Conservation (phyloP, 352 stramenopile genomes). For the Blastocystis sp. region DNA sequence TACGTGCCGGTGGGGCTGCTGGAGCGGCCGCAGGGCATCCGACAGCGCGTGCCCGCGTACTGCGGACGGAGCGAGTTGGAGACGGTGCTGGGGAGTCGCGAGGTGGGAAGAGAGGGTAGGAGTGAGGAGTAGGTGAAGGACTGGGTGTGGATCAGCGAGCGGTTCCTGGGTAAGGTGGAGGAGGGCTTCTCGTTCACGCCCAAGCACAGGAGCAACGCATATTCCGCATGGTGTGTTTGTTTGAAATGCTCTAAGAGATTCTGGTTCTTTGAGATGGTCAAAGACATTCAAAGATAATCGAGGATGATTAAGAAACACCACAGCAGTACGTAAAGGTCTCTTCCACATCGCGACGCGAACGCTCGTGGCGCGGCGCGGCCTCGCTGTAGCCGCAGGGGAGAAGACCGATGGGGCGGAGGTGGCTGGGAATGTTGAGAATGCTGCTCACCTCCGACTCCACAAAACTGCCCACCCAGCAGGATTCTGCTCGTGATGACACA, state of each 20-base stretch:
- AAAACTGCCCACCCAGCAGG: slow-evolving; percentile 23
- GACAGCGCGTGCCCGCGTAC: slow-evolving; percentile 88
- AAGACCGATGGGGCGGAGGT: slow-evolving; percentile 4
- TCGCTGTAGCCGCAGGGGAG: slow-evolving; percentile 27
- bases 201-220: slow-evolving; percentile 95
- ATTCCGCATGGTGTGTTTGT: slow-evolving; percentile 72
- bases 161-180: slow-evolving; percentile 90
- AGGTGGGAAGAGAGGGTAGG: neutral
- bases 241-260: too few relatives aligned
- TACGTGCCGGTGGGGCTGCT: slow-evolving; percentile 96
- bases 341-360: neutral
- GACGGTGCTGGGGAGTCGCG: slow-evolving; percentile 83
- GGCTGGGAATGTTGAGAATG: neutral
- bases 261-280: too few relatives aligned
- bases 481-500: slow-evolving; percentile 1
- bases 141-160: slow-evolving; percentile 98
- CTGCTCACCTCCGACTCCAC: neutral
- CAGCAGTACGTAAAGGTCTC: slow-evolving; percentile 21
- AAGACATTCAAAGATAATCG: neutral
- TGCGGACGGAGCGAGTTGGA: slow-evolving; percentile 88
- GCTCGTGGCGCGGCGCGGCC: slow-evolving; percentile 7
- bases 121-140: slow-evolving; percentile 77
- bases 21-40: slow-evolving; percentile 93
- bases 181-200: slow-evolving; percentile 88
- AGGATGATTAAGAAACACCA: neutral